These are phyloP conservation scores for Lentinus tigrinus DNA, from an alignment of 768 basidiomycete species.

Conservation along the genomic window DNA sequence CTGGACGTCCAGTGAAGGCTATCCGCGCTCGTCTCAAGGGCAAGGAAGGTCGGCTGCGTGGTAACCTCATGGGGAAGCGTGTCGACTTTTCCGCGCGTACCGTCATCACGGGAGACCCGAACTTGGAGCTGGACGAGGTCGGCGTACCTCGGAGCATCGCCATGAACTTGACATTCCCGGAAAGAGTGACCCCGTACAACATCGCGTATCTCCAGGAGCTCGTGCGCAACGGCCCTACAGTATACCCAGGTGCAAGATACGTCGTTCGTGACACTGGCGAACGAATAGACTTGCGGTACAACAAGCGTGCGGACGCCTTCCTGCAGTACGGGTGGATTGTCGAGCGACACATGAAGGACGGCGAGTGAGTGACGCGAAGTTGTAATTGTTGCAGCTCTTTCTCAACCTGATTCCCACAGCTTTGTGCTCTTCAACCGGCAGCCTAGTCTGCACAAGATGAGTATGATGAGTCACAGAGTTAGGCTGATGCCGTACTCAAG, in stretches of 20 bases:
- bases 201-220: constrained; percentile 92
- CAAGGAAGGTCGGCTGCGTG: constrained; percentile 96
- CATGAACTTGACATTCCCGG: constrained; percentile 97
- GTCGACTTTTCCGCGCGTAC: constrained; percentile 99
- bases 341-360: constrained; percentile 95
- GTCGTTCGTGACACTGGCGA: constrained; percentile 97
- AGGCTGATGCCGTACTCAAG: constrained; percentile 98
- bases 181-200: constrained; percentile 95
- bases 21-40: constrained; percentile 98
- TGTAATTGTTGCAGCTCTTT: neutral
- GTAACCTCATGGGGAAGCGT: constrained; percentile 99
- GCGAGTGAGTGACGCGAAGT: constrained; percentile 72
- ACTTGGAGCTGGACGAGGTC: constrained; percentile 93
- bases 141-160: constrained; percentile 95
- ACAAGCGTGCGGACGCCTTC: constrained; percentile 93
- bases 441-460: constrained; percentile 98
- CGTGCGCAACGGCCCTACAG: constrained; percentile 90
- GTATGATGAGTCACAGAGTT: constrained; percentile 99
- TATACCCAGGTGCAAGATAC: constrained; percentile 95
- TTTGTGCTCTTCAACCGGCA: constrained; percentile 97
- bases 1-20: constrained; percentile 95
- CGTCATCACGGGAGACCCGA: constrained; percentile 98
- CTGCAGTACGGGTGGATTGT: constrained; percentile 99
- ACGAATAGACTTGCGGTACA: constrained; percentile 94
- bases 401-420: constrained; percentile 35